Percentiles rank a stretch among this genome's conserved stretches.
Conservation (phyloP, 768 basidiomycete genomes). For the Suillus bovinus region DNA sequence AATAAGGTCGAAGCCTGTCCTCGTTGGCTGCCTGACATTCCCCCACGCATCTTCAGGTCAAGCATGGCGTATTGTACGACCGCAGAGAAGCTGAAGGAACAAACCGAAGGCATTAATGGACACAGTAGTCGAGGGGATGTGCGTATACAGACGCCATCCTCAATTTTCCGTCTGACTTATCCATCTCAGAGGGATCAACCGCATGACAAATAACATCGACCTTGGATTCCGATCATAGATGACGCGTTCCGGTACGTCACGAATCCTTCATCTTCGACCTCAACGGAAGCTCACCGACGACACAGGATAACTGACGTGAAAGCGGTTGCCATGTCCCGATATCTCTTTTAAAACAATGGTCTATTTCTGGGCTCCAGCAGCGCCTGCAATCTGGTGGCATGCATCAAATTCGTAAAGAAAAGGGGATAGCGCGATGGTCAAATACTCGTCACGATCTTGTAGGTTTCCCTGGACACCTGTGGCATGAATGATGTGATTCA, state of each 20-base stretch:
- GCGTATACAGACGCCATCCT: slow-evolving; percentile 23
- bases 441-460: slow-evolving; percentile 86
- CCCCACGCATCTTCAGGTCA: slow-evolving; percentile 52
- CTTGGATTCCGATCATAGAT: slow-evolving; percentile 80
- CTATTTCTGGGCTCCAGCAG: slow-evolving; percentile 95
- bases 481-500: neutral
- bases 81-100: slow-evolving; percentile 92
- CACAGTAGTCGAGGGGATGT: slow-evolving; percentile 94
- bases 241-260: slow-evolving; percentile 82
- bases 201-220: slow-evolving; percentile 88
- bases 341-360: slow-evolving; percentile 87
- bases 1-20: slow-evolving; percentile 66
- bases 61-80: slow-evolving; percentile 94
- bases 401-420: slow-evolving; percentile 74
- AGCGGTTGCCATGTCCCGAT: slow-evolving; percentile 94
- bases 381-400: slow-evolving; percentile 94
- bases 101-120: slow-evolving; percentile 91
- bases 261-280: neutral
- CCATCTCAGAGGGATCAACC: slow-evolving; percentile 78
- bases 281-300: no score
- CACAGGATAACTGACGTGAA: slow-evolving; percentile 86
- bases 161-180: neutral
- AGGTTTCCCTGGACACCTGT: slow-evolving; percentile 22
- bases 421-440: slow-evolving; percentile 69
- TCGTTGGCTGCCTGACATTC: neutral